These are phyloP conservation scores for Cyclotella cryptica DNA, from an alignment of 108 stramenopile genomes.

Conservation along the genomic window DNA sequence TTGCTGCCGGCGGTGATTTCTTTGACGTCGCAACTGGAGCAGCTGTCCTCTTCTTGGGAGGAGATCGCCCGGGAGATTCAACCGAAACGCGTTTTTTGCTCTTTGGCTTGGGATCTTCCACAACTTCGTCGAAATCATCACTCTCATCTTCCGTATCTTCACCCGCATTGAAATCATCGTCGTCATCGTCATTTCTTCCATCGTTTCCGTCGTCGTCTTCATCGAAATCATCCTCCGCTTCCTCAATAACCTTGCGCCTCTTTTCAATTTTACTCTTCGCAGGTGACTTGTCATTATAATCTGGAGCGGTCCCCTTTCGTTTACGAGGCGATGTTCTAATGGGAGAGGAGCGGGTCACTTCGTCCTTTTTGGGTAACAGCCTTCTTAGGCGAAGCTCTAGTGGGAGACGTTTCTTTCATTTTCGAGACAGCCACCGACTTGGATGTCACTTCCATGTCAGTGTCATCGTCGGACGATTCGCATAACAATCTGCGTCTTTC, in stretches of 20 bases:
- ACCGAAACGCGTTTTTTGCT: constrained; percentile 8
- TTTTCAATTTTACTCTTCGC: neutral
- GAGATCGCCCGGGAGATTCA: neutral
- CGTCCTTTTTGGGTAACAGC: neutral
- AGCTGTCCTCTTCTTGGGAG: constrained; percentile 15
- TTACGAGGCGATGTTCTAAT: neutral
- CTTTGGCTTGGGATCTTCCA: constrained; percentile 27
- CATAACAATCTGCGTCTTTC: neutral
- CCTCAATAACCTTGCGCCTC: neutral
- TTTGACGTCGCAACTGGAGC: neutral
- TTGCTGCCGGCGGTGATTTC: constrained; percentile 6
- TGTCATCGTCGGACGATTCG: neutral
- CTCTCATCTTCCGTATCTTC: neutral
- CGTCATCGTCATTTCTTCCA: neutral
- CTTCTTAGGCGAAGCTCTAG: neutral
- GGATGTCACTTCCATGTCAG: neutral
- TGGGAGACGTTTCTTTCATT: neutral
- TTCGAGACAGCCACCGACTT: neutral
- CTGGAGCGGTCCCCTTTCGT: neutral
- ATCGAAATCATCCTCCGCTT: constrained; percentile 30
- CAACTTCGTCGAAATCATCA: constrained; percentile 25
- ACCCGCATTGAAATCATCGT: constrained; percentile 27
- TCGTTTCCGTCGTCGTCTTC: neutral
- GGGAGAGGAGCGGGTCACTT: constrained; percentile 1
- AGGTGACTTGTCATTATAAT: neutral